These are phyloP conservation scores for Hyphopichia buzzinii DNA, from an alignment of 1,139 yeast genomes.

Conservation along the genomic window DNA sequence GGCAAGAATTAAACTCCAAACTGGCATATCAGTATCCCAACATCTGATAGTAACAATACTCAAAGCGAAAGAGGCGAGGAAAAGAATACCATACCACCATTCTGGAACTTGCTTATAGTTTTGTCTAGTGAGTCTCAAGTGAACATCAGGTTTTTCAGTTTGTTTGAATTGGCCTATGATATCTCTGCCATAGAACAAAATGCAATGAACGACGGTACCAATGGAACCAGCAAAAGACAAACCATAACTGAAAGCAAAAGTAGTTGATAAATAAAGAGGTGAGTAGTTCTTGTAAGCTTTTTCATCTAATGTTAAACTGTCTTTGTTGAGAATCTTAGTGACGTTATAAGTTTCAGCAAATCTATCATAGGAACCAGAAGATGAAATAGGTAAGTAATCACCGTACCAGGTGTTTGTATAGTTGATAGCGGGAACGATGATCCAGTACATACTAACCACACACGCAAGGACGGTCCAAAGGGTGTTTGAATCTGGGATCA, in stretches of 20 bases:
- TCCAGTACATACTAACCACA: conserved; percentile 43
- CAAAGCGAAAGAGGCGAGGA: conserved; percentile 39
- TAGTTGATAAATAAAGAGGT: conserved; percentile 57
- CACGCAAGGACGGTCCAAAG: conserved; percentile 50
- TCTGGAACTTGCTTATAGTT: conserved; percentile 59
- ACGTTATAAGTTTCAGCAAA: conserved; percentile 35
- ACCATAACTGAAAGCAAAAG: conserved; percentile 62
- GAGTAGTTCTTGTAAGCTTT: conserved; percentile 49
- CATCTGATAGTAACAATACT: conserved; percentile 38
- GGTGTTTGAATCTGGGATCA: conserved; percentile 65
- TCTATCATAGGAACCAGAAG: conserved; percentile 39
- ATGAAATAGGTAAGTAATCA: conserved; percentile 42
- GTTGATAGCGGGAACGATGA: conserved; percentile 40
- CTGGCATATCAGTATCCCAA: conserved; percentile 46
- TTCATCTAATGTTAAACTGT: conserved; percentile 41
- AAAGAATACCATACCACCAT: conserved; percentile 59
- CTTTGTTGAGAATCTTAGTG: conserved; percentile 37
- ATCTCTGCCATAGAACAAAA: conserved; percentile 55
- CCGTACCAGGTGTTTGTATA: conserved; percentile 44
- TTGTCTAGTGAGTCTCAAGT: conserved; percentile 56
- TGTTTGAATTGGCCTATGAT: conserved; percentile 44
- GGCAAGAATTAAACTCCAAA: conserved; percentile 49
- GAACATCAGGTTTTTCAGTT: conserved; percentile 56
- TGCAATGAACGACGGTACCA: conserved; percentile 55
- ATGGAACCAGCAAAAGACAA: conserved; percentile 62